These are phyloP conservation scores for Syncephalastrum sp. DNA, from an alignment of 371 early-diverging fungal species.

Conservation along the genomic window DNA sequence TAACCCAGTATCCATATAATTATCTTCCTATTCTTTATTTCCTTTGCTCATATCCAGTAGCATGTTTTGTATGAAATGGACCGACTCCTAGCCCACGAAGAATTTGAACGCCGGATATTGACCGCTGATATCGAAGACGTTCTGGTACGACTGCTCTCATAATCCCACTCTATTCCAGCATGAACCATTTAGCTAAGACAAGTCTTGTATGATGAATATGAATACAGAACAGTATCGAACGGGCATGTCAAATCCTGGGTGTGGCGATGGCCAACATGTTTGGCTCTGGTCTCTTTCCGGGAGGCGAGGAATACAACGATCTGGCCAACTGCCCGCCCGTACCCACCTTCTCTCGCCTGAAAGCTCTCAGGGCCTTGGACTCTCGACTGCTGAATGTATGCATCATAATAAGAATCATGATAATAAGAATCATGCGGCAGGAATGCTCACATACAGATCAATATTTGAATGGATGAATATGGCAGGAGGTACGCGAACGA, in stretches of 20 bases:
- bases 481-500: constrained; percentile 21
- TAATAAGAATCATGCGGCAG: constrained; percentile 1
- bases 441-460: constrained; percentile 1
- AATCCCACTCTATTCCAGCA: no score
- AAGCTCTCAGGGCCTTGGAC: constrained; percentile 17
- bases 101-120: constrained; percentile 12
- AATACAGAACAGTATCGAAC: constrained; percentile 14
- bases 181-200: no score
- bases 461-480: neutral
- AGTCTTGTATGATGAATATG: no score
- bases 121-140: constrained; percentile 25
- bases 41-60: constrained; percentile 8
- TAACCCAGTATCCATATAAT: neutral
- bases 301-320: no score
- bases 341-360: constrained; percentile 14
- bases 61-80: constrained; percentile 24
- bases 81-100: constrained; percentile 19
- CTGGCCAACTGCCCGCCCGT: no score
- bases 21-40: neutral
- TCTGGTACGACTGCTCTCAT: constrained; percentile 11
- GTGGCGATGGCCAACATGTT: constrained; percentile 17
- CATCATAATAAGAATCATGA: neutral
- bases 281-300: constrained; percentile 8
- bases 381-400: constrained; percentile 24
- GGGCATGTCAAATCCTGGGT: constrained; percentile 18